A percentile compares a stretch with the other conserved stretches of the same genome.
Conservation (phyloP, 257 asterid genomes). For the Nicotiana benthamiana region DNA sequence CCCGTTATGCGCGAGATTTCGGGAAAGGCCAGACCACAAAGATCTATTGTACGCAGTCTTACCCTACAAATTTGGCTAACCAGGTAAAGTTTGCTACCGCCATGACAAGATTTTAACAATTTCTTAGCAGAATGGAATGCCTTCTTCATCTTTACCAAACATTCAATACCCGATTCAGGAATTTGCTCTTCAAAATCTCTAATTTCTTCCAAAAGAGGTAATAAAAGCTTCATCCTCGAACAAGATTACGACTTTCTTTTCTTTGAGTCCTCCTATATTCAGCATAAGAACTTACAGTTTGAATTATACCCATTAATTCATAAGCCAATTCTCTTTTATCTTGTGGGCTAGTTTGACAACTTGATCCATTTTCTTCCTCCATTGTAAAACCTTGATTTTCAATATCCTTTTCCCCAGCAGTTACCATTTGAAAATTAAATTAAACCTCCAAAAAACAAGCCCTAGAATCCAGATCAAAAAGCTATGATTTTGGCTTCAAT, state of each 20-base stretch:
- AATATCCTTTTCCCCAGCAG: background rate
- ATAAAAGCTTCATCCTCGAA: constrained; percentile 47
- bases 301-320: constrained; percentile 41
- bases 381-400: constrained; percentile 19
- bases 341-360: constrained; percentile 18
- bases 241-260: constrained; percentile 53
- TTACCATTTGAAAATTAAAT: background rate
- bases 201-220: constrained; percentile 55
- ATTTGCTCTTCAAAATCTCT: constrained; percentile 27
- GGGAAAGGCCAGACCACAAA: no score
- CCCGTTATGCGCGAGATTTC: no score
- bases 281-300: constrained; percentile 37
- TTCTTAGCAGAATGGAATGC: constrained; percentile 64
- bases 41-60: no score
- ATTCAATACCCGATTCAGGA: constrained; percentile 33
- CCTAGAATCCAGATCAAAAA: background rate
- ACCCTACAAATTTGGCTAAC: constrained; percentile 15
- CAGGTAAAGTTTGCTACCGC: constrained; percentile 84
- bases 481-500: background rate
- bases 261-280: constrained; percentile 65
- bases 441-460: background rate
- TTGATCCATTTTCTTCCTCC: constrained; percentile 24
- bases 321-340: constrained; percentile 32
- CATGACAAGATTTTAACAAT: constrained; percentile 56
- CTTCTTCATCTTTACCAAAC: constrained; percentile 45